A percentile compares a stretch with the other conserved stretches of the same genome.
These are phyloP conservation scores for Aspergillus sclerotiicarbonarius DNA, from an alignment of 495 filamentous ascomycete genomes.

Conservation along the genomic window DNA sequence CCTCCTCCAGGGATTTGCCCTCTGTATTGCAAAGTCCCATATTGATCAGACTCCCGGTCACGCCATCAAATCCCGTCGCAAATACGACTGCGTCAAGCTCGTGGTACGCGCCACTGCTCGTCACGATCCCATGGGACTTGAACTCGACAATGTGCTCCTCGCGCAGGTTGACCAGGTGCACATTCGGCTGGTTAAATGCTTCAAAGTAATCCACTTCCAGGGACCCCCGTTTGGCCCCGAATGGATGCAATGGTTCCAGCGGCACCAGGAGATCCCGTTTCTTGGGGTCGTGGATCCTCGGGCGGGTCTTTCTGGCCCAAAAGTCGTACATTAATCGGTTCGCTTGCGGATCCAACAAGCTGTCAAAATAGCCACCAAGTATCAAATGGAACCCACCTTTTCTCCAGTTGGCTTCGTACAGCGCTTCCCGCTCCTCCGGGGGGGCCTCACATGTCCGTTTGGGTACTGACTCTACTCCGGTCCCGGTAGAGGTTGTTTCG, in stretches of 20 bases:
- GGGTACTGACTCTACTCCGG: background rate
- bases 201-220: conserved; percentile 58
- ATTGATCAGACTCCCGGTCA: conserved; percentile 47
- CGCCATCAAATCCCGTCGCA: conserved; percentile 55
- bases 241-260: conserved; percentile 39
- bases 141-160: conserved; percentile 46
- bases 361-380: background rate
- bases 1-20: conserved; percentile 35
- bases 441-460: background rate
- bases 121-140: conserved; percentile 42
- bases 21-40: conserved; percentile 45
- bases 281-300: conserved; percentile 45
- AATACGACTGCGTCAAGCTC: conserved; percentile 49
- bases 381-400: background rate
- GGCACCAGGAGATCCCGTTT: conserved; percentile 54
- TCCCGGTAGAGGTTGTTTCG: background rate
- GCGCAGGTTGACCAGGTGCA: conserved; percentile 49
- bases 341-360: background rate
- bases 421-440: background rate
- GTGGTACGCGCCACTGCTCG: conserved; percentile 34
- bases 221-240: conserved; percentile 52
- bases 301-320: conserved; percentile 50
- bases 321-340: conserved; percentile 42
- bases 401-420: background rate
- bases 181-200: conserved; percentile 50